Evolutionary conservation across 2,329 filamentous ascomycete species (phyloP), one percentile per base, ranked within the genome.

Genomic region (Lasiodiplodia hormozganensis): DNA sequence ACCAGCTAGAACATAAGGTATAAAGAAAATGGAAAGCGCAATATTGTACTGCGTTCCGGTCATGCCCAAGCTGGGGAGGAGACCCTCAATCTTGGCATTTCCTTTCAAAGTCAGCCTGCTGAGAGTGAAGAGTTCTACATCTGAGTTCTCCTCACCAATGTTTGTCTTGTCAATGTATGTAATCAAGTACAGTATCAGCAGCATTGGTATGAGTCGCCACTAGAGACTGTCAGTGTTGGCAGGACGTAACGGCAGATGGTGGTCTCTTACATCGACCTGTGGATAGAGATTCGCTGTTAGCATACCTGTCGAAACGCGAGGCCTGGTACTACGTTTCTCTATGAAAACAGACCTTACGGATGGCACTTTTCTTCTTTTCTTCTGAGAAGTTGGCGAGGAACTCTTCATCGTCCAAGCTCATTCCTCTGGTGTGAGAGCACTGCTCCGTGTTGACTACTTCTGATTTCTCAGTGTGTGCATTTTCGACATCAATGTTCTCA

Each of bases 11-110:
- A 80, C 77, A 62, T 82, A 82, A 0, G 77, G 76, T 43, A 81
- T 79, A 73, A 91, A 91, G 76, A 89, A 91, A 0, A 90, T 74
- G 0, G 88, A 90, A 51, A 90, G 73, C 0, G 87, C 87, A 0
- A 85, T 87, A 1, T 90, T 81, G 71, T 91, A 91, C 70, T 90
- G 81, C 53, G 89, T 87, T 1, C 86, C 88, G 12, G 56, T 43
- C 65, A 78, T 71, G 6, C 70, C 47, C 6, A 75, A 66, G 7
- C 73, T 70, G 18, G 69, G 70, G 18, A 70, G 71, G 10, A 77
- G 68, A 16, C 75, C 73, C 62, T 78, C 75, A 40, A 82, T 75
- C 23, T 76, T 76, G 66, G 73, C 81, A 83, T 87, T 89, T 25
- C 70, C 73, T 49, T 80, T 65, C 16, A 3, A 2, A 6, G 36